phyloP scores from a whole-genome alignment of 257 asterid genomes.

The Jacaranda copaia region DNA sequence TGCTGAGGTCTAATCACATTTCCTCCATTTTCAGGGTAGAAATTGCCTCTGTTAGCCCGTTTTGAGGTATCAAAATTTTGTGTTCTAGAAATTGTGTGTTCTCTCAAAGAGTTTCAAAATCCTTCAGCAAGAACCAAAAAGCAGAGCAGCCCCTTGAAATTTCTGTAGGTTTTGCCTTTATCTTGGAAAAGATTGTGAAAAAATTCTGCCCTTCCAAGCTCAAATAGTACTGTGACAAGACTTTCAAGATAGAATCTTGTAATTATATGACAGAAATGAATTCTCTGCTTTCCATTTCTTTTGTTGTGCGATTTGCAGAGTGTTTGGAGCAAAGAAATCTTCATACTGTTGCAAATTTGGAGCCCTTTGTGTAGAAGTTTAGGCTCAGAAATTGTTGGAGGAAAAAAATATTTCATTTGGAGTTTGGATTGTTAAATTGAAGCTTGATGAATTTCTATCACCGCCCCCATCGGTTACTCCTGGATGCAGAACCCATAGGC shows the following conservation, averaged over 20 bases:
- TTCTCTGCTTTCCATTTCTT: conserved; percentile 49
- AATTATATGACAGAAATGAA: conserved; percentile 45
- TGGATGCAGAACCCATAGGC: conserved; percentile 26
- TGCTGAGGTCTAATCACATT: background rate
- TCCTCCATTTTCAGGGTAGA: background rate
- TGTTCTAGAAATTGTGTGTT: background rate
- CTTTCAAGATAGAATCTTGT: background rate
- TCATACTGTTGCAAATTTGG: background rate
- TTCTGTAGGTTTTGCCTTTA: background rate
- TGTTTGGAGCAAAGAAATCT: conserved; percentile 21
- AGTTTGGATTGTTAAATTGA: background rate
- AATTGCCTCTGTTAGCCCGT: background rate
- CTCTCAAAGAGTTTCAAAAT: background rate
- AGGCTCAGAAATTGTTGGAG: background rate
- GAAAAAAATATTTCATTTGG: background rate
- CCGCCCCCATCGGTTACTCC: conserved; percentile 49
- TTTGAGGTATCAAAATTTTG: background rate
- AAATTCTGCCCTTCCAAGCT: background rate
- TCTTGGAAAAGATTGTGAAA: background rate
- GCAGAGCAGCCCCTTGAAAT: background rate
- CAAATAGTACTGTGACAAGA: background rate
- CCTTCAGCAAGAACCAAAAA: background rate
- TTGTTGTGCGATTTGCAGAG: conserved; percentile 54
- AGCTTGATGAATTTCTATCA: conserved; percentile 43
- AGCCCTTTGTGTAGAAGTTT: background rate